Base-by-base conservation (phyloP, 768 basidiomycete species). In the Pluteus cervinus region DNA sequence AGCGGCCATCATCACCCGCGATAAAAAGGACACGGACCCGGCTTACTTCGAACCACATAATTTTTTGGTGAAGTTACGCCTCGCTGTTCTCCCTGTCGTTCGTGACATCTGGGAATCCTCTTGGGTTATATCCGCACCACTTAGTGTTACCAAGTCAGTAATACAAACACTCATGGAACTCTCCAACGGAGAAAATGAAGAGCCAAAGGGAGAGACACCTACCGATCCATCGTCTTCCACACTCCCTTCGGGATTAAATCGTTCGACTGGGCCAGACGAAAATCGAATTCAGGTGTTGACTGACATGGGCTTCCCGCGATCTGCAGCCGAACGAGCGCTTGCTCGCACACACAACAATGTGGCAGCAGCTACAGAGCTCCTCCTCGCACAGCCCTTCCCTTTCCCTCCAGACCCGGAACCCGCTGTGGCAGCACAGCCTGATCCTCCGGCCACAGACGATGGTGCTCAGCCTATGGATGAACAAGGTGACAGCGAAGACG, bases 291-390 rank as follows among this genome's bases (percentile, higher is more conserved):
- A 76, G 35, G 85, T 90, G 50, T 68, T 98, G 38, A 82, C 78
- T 7, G 96, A 98, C 51, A 98, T 99, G 96, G 96, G 96, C 31
- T 99, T 98, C 67, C 79, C 85, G 24, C 79, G 91, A n/a, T 73
- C 78, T 28, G 87, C 88, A 9, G 89, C 82, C 2, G 86, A 87
- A 52, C 75, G 81, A 36, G 94, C 94, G 4, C 66, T 99, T 25
- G 58, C 71, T 14, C 86, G 93, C 8, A 80, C 84, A 4, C 78
- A 84, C 44, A 98, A 98, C 58, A 92, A 96, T 51, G 69, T 96
- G 50, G 80, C 71, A 29, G 79, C 85, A 4, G 96, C 96, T 4
- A 84, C 94, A 0, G 93, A 98, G 47, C 65, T 86, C 3, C 71
- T 99, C 1, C 66, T 99, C 10, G 72, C 76, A 0, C 84, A 92